phyloP scores from a whole-genome alignment of 2,329 filamentous ascomycete genomes.

The Purpureocillium takamizusanense region DNA sequence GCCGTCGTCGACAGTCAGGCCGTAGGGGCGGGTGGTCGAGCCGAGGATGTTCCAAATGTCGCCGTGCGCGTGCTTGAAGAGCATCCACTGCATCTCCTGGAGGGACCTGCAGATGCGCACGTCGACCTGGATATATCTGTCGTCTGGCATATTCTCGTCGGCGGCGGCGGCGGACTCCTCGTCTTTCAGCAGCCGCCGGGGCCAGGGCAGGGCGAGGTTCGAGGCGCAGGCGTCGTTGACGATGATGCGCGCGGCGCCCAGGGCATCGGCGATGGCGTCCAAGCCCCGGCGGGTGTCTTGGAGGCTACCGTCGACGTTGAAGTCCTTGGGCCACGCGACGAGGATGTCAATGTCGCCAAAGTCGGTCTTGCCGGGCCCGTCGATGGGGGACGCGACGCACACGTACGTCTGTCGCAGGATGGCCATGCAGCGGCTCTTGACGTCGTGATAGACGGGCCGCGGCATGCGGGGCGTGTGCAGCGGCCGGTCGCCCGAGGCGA shows the following conservation, averaged over 20 bases:
- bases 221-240: slow-evolving; percentile 17
- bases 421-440: slow-evolving; percentile 35
- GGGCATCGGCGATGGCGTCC: slow-evolving; percentile 13
- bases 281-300: slow-evolving; percentile 20
- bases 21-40: slow-evolving; percentile 51
- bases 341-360: slow-evolving; percentile 70
- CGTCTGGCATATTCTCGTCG: not conserved
- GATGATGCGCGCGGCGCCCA: slow-evolving; percentile 37
- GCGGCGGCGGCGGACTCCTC: not conserved
- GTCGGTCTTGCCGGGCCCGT: slow-evolving; percentile 58
- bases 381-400: slow-evolving; percentile 50
- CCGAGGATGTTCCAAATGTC: slow-evolving; percentile 61
- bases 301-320: too few relatives aligned
- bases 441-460: slow-evolving; percentile 41
- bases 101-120: slow-evolving; percentile 42
- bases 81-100: slow-evolving; percentile 46
- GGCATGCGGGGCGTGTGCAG: slow-evolving; percentile 60
- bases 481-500: slow-evolving; percentile 33
- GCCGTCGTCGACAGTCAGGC: slow-evolving; percentile 55
- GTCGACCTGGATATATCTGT: slow-evolving; percentile 57
- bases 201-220: slow-evolving; percentile 50
- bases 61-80: slow-evolving; percentile 64
- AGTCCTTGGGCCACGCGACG: slow-evolving; percentile 29
- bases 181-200: slow-evolving; percentile 13
- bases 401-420: slow-evolving; percentile 43